A percentile compares a stretch with the other conserved stretches of the same genome.
These are phyloP conservation scores for Russula olivacea DNA, from an alignment of 768 basidiomycete genomes.

Conservation along the genomic window DNA sequence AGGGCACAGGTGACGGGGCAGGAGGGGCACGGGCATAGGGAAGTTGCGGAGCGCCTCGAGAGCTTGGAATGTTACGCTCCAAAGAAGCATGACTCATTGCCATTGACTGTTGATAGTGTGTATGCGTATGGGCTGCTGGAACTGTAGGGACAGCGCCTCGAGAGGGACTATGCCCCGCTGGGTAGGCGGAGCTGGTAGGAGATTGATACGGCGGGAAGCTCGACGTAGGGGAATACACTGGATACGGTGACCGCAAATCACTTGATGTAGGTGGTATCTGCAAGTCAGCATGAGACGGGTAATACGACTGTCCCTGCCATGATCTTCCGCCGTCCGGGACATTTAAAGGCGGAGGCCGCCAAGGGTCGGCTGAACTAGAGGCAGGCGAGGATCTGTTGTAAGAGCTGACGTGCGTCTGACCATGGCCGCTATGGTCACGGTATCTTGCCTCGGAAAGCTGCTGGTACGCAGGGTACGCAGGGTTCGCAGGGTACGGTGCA, in stretches of 20 bases:
- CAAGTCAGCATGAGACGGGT: background rate
- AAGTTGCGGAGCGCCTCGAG: slow-evolving; percentile 35
- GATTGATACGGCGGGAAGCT: slow-evolving; percentile 11
- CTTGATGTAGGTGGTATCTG: slow-evolving; percentile 11
- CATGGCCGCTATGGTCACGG: background rate
- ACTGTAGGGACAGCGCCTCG: slow-evolving; percentile 22
- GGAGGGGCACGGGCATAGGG: slow-evolving; percentile 45
- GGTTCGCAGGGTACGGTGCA: background rate
- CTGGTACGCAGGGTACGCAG: slow-evolving; percentile 1
- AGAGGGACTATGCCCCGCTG: slow-evolving; percentile 19
- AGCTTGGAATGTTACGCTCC: slow-evolving; percentile 26
- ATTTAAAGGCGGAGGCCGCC: slow-evolving; percentile 13
- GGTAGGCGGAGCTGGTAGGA: background rate
- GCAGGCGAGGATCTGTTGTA: slow-evolving; percentile 17
- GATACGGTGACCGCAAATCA: slow-evolving; percentile 20
- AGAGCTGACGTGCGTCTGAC: slow-evolving; percentile 2
- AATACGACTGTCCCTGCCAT: slow-evolving; percentile 5
- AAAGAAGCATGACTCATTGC: slow-evolving; percentile 33
- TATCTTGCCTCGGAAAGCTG: slow-evolving; percentile 15
- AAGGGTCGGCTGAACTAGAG: background rate
- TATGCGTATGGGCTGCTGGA: slow-evolving; percentile 17
- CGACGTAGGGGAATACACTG: slow-evolving; percentile 7
- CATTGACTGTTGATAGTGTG: slow-evolving; percentile 23
- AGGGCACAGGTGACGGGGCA: slow-evolving; percentile 20
- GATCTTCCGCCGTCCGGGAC: slow-evolving; percentile 9